phyloP scores from a whole-genome alignment of 768 basidiomycete species.

The Leccinum longicurvipes region DNA sequence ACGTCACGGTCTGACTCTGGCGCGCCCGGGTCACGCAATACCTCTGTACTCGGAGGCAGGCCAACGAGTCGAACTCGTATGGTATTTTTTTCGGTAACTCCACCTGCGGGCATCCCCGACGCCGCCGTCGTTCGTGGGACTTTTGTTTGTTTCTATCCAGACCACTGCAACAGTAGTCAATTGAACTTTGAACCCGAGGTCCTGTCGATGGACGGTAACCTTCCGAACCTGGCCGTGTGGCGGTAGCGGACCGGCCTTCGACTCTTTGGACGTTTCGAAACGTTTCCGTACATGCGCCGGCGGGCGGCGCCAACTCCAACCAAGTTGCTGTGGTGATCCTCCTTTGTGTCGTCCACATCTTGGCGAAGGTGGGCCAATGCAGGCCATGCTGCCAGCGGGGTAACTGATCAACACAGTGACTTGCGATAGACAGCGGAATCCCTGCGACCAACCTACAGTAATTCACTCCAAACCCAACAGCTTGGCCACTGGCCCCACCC shows the following conservation, averaged over 20 bases:
- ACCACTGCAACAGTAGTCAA: neutral
- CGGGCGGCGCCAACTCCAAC: no score
- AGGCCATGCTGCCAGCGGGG: neutral
- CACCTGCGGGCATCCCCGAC: no score
- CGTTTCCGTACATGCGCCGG: neutral
- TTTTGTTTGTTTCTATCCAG: neutral
- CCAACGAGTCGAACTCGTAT: no score
- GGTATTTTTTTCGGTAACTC: no score
- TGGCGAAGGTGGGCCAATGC: neutral
- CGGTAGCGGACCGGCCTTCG: no score
- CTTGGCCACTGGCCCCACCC: no score
- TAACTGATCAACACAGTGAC: neutral
- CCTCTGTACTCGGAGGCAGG: no score
- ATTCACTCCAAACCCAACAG: neutral
- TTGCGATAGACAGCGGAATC: neutral
- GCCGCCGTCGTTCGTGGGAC: neutral
- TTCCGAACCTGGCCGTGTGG: neutral
- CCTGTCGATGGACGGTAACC: neutral
- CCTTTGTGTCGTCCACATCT: no score
- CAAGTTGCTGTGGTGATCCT: no score
- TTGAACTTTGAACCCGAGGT: neutral
- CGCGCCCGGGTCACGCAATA: neutral
- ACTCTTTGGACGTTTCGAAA: neutral
- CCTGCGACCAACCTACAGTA: neutral
- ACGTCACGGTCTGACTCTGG: neutral